Evolutionary conservation across 768 basidiomycete genomes (phyloP).

Genomic region (Asterophora parasitica): DNA sequence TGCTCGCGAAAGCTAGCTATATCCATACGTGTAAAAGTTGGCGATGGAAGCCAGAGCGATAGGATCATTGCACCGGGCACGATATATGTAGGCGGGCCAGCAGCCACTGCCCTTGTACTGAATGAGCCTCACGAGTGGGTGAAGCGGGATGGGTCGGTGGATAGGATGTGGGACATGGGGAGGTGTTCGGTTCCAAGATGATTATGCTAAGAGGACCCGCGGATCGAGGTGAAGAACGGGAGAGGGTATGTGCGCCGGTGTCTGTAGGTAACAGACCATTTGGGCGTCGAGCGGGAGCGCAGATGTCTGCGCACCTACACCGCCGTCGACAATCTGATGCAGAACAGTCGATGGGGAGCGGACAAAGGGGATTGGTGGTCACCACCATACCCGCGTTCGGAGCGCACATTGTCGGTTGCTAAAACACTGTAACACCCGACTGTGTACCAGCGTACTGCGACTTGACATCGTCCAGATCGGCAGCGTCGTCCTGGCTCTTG

Average conservation of each 20-base stretch:
- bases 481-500: constrained; percentile 84
- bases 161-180: constrained; percentile 4
- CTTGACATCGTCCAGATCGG: constrained; percentile 82
- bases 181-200: constrained; percentile 15
- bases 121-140: neutral
- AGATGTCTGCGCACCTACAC: constrained; percentile 4
- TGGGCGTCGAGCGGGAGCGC: constrained; percentile 5
- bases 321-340: constrained; percentile 9
- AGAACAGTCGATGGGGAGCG: constrained; percentile 5
- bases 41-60: neutral
- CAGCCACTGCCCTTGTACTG: neutral
- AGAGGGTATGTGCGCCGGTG: constrained; percentile 8
- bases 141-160: constrained; percentile 1
- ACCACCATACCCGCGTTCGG: constrained; percentile 2
- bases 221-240: constrained; percentile 12
- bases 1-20: neutral
- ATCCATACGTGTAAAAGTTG: neutral
- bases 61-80: neutral
- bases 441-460: constrained; percentile 85
- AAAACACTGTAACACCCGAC: constrained; percentile 83
- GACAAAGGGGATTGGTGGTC: neutral
- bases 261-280: constrained; percentile 8
- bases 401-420: constrained; percentile 5
- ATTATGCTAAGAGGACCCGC: constrained; percentile 9
- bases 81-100: neutral